These are phyloP conservation scores for Cyberlindnera euphorbiae DNA, from an alignment of 805 yeast species.

Conservation along the genomic window DNA sequence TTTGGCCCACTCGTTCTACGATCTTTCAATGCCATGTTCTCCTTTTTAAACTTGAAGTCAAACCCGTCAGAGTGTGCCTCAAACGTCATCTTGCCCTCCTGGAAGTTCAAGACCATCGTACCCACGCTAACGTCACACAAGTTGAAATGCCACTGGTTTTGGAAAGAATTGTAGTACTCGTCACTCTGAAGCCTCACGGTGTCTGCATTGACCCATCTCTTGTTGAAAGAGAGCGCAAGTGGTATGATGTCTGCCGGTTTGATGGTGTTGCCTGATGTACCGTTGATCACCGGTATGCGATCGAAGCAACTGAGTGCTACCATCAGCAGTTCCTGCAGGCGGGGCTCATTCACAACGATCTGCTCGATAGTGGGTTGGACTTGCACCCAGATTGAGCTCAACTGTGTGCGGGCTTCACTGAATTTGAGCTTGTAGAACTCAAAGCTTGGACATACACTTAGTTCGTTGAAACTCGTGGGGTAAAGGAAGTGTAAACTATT, in stretches of 20 bases:
- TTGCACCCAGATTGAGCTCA: conserved; percentile 60
- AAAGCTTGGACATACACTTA: conserved; percentile 56
- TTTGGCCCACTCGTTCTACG: conserved; percentile 12
- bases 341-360: conserved; percentile 36
- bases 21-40: conserved; percentile 21
- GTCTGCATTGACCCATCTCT: conserved; percentile 36
- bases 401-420: conserved; percentile 52
- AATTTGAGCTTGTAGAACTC: conserved; percentile 62
- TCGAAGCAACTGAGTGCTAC: conserved; percentile 59
- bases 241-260: conserved; percentile 33
- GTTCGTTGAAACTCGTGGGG: conserved; percentile 65
- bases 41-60: conserved; percentile 48
- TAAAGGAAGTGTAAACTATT: conserved; percentile 69
- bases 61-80: conserved; percentile 57
- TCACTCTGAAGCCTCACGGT: conserved; percentile 51
- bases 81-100: conserved; percentile 45
- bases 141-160: conserved; percentile 74
- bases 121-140: conserved; percentile 59
- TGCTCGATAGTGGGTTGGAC: conserved; percentile 48
- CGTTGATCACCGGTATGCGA: conserved; percentile 47
- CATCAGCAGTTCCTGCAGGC: conserved; percentile 42
- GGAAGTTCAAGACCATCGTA: conserved; percentile 38
- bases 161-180: conserved; percentile 57
- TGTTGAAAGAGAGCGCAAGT: conserved; percentile 34
- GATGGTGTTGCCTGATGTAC: conserved; percentile 25